Percentiles rank a stretch among this genome's conserved stretches.
phyloP scores from a whole-genome alignment of 371 early-diverging fungal genomes.

The Dinochytrium kinnereticum region DNA sequence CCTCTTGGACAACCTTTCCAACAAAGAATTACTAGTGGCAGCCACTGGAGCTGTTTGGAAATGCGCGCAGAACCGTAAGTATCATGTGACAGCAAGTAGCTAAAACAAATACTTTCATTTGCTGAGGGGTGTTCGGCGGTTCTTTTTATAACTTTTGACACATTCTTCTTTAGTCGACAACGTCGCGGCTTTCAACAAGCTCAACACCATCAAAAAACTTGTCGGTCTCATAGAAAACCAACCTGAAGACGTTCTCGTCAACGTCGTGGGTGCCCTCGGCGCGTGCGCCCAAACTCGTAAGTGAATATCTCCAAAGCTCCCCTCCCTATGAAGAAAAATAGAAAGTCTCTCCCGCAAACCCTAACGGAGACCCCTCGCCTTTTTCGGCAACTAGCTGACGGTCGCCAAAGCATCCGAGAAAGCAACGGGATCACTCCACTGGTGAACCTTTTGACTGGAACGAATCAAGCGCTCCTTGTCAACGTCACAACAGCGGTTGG shows the following conservation, averaged over 20 bases:
- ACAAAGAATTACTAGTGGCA: constrained; percentile 60
- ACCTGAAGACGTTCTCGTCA: constrained; percentile 66
- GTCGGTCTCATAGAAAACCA: constrained; percentile 64
- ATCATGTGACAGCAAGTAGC: neutral
- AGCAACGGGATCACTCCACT: constrained; percentile 62
- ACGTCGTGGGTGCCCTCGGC: constrained; percentile 64
- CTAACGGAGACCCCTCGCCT: neutral
- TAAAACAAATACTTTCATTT: no score
- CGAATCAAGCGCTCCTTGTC: constrained; percentile 59
- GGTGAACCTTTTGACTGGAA: constrained; percentile 60
- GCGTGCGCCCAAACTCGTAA: constrained; percentile 63
- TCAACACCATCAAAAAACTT: constrained; percentile 64
- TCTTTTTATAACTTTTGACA: constrained; percentile 14
- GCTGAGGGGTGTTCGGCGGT: no score
- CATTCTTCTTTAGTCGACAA: constrained; percentile 49
- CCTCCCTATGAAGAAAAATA: no score
- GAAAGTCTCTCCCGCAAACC: no score
- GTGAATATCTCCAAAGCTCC: no score
- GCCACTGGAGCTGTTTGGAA: constrained; percentile 70
- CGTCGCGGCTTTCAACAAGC: constrained; percentile 60
- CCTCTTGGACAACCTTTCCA: constrained; percentile 55
- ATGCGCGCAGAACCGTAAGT: constrained; percentile 59
- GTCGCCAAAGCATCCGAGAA: constrained; percentile 57
- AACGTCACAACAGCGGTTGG: constrained; percentile 67
- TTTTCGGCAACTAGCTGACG: constrained; percentile 47